Conservation (phyloP, 768 basidiomycete genomes). For the Suillus occidentalis region DNA sequence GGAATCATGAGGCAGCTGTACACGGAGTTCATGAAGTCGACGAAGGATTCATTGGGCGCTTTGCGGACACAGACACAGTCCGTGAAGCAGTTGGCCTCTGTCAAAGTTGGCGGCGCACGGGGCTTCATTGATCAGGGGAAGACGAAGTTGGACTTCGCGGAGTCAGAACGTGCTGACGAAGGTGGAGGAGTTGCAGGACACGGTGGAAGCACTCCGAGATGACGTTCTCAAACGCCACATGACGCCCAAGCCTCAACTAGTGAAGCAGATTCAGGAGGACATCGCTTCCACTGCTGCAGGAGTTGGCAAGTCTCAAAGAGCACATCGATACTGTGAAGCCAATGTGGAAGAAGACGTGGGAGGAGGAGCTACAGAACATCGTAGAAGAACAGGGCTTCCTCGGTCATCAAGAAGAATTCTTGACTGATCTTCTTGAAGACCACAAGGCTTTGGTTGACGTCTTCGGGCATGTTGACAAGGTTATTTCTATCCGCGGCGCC, state of each 20-base stretch:
- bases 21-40: conserved; percentile 88
- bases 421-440: conserved; percentile 86
- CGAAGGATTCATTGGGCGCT: conserved; percentile 78
- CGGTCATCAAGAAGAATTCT: conserved; percentile 88
- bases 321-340: conserved; percentile 90
- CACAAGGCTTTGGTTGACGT: conserved; percentile 86
- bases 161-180: conserved; percentile 90
- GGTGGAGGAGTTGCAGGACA: conserved; percentile 91
- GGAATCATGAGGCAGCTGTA: conserved; percentile 94
- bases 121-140: conserved; percentile 91
- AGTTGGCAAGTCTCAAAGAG: conserved; percentile 75
- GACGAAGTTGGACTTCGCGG: conserved; percentile 80
- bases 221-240: conserved; percentile 90
- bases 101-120: conserved; percentile 81
- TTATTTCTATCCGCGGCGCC: conserved; percentile 67
- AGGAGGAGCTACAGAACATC: conserved; percentile 92
- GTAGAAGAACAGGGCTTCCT: conserved; percentile 97
- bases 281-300: conserved; percentile 60
- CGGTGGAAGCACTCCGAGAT: conserved; percentile 83
- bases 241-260: conserved; percentile 71
- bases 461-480: conserved; percentile 89
- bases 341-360: conserved; percentile 99
- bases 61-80: conserved; percentile 83
- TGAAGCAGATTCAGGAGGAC: conserved; percentile 73
- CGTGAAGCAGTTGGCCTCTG: conserved; percentile 82